Evolutionary conservation across 2,329 filamentous ascomycete species (phyloP).

Genomic region (Calonectria pauciramosa): DNA sequence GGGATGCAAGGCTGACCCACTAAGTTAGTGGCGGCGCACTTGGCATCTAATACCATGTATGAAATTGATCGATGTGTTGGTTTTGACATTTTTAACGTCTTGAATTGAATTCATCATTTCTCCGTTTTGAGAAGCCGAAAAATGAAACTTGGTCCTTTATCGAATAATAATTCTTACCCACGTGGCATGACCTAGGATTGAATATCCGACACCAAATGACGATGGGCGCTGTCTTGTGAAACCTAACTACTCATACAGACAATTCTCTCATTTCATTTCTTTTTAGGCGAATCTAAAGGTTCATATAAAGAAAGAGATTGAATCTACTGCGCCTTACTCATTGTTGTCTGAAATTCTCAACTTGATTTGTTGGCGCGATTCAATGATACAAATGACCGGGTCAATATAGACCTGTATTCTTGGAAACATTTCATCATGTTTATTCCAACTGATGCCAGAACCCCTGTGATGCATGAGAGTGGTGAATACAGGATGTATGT

Average conservation of each 20-base stretch:
- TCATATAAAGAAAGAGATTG: background rate
- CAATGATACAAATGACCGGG: background rate
- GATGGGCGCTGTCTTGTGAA: background rate
- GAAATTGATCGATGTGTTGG: background rate
- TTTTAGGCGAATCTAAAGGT: background rate
- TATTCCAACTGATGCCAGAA: background rate
- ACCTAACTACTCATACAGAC: background rate
- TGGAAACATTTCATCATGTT: background rate
- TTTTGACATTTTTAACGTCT: background rate
- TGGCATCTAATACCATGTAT: background rate
- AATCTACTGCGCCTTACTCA: background rate
- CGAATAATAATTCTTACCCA: background rate
- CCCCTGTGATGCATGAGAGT: background rate
- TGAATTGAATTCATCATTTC: background rate
- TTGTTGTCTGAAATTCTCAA: background rate
- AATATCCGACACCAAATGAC: background rate
- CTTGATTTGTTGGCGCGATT: no score
- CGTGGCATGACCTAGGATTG: background rate
- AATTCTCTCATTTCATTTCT: background rate
- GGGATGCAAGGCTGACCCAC: constrained; percentile 46
- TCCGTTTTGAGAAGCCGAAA: background rate
- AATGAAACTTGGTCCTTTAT: background rate
- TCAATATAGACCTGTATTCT: background rate
- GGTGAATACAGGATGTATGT: no score
- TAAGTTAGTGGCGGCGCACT: background rate